These are phyloP conservation scores for Magnaporthiopsis rhizophila DNA, from an alignment of 2,329 filamentous ascomycete genomes.

Conservation along the genomic window DNA sequence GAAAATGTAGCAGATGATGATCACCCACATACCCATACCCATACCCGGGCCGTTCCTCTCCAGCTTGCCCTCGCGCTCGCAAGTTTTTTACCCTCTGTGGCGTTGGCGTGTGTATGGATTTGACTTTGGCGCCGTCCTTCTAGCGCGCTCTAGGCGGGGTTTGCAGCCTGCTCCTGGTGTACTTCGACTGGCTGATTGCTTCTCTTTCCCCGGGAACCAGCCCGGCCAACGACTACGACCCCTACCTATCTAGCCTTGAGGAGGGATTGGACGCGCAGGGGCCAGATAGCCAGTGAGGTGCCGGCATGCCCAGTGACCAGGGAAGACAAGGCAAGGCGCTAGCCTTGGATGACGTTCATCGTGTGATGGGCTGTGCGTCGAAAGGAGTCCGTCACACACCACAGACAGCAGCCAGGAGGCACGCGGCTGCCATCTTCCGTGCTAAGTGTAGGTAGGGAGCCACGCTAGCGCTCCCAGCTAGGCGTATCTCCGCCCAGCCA, in stretches of 20 bases:
- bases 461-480: not conserved
- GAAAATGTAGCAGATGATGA: not conserved
- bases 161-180: not conserved
- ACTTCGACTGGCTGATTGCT: too few species aligned
- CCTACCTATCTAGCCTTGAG: not conserved
- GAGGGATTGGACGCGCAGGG: too few species aligned
- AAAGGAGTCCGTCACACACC: not conserved
- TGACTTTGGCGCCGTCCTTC: not conserved
- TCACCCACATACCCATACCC: not conserved
- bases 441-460: not conserved
- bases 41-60: not conserved
- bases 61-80: not conserved
- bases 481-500: not conserved
- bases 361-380: not conserved
- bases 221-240: not conserved
- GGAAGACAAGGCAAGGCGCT: not conserved
- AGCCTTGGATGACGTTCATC: not conserved
- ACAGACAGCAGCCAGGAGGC: too few species aligned
- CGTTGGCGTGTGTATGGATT: not conserved
- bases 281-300: not conserved
- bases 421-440: not conserved
- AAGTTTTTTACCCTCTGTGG: not conserved
- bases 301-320: not conserved
- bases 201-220: not conserved
- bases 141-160: not conserved